These are phyloP conservation scores for Cladosporium sp. DNA, from an alignment of 2,329 filamentous ascomycete species.

Conservation along the genomic window DNA sequence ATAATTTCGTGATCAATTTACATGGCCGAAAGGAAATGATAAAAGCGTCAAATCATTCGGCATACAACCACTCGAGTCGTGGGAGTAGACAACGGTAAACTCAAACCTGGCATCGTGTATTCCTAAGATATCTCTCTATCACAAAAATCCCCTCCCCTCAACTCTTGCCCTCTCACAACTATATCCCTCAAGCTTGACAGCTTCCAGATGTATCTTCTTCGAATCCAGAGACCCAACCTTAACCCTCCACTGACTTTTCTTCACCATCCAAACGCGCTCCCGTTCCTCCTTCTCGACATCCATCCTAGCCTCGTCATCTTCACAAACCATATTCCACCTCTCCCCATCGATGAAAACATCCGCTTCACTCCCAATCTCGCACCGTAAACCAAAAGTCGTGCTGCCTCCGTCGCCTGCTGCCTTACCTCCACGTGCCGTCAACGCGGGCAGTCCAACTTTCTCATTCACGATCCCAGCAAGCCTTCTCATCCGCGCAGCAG, in stretches of 20 bases:
- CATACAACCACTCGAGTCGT: not conserved
- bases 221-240: slow-evolving; percentile 23
- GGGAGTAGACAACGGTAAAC: not conserved
- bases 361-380: slow-evolving; percentile 60
- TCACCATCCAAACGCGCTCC: slow-evolving; percentile 29
- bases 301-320: not conserved
- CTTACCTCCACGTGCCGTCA: not conserved
- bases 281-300: slow-evolving; percentile 9
- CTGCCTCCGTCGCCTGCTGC: slow-evolving; percentile 39
- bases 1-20: not conserved
- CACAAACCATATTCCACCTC: slow-evolving; percentile 21
- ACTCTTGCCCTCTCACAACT: slow-evolving; percentile 30
- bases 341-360: slow-evolving; percentile 57
- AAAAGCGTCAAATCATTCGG: not conserved
- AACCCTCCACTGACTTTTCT: slow-evolving; percentile 32
- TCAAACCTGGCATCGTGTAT: not conserved
- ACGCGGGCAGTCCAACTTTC: slow-evolving; percentile 68
- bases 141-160: slow-evolving; percentile 27
- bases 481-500: slow-evolving; percentile 68
- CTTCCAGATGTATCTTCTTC: slow-evolving; percentile 29
- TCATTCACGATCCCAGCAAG: slow-evolving; percentile 79
- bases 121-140: not conserved
- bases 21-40: not conserved
- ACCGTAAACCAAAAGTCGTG: slow-evolving; percentile 50
- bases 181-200: slow-evolving; percentile 36